Base-by-base conservation (phyloP, 768 basidiomycete species). In the Podaxis sp. region DNA sequence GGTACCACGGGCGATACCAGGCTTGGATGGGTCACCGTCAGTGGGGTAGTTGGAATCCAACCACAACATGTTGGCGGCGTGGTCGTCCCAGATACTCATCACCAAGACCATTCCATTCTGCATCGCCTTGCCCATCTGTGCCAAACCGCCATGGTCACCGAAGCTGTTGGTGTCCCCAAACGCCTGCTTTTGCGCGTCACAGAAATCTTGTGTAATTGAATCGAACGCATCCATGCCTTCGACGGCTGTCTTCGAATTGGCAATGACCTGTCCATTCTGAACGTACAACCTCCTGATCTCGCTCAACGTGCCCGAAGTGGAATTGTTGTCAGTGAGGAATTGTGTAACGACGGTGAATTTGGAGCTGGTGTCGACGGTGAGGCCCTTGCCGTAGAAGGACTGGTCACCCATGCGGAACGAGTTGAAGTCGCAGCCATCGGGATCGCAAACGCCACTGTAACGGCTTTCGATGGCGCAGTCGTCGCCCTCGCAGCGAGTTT, bases 1-100 rank as follows among this genome's bases (percentile, higher is more conserved):
- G 33, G 75, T 72, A 40, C 78, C 79, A 64, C 78, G 79, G 22
- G 72, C 66, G 63, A 76, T 68, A 53, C 70, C 67, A 6, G 67
- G 67, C 27, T 63, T 59, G 61, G 68, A 66, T 56, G 55, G 7
- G 47, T 66, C 57, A 36, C 13, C 66, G n/a, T 55, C 41, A 7
- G 52, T 49, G 22, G 53, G 61, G 36, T 62, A 62, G 43, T 46
- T 38, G 15, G 52, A 46, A 37, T 56, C 55, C 7, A 62, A 29
- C 61, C 61, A 62, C 12, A 62, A 27, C 61, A 56, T 62, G n/a
- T 56, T 56, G 22, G 53, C 61, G 27, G 61, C 22, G 24, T 62
- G 53, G 59, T 70, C 69, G 36, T 70, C 65, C 69, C 67, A 67
- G 37, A 73, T 74, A 68, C 69, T 71, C 67, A 81, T 66, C 40